These are phyloP conservation scores for Citrus inodora DNA, from an alignment of 345 rosid species.

Conservation along the genomic window DNA sequence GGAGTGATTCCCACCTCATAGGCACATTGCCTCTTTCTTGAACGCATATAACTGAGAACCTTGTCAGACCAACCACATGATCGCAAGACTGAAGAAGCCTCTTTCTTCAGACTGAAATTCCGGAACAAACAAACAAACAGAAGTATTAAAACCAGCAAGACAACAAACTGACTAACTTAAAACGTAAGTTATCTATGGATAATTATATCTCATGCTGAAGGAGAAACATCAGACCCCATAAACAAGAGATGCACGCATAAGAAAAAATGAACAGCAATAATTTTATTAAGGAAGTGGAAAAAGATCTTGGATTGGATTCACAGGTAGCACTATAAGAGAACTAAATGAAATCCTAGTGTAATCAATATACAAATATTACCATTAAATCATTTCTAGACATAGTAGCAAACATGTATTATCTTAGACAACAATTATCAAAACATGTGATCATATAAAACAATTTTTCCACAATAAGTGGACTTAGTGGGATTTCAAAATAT, in stretches of 20 bases:
- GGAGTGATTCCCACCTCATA: constrained; percentile 33
- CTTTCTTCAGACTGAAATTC: constrained; percentile 54
- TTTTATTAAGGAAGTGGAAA: not conserved
- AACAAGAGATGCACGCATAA: not conserved
- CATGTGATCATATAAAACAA: not conserved
- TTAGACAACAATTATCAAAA: not conserved
- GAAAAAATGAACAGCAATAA: not conserved
- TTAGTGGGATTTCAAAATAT: not conserved
- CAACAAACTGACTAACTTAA: not conserved
- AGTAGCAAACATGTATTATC: not conserved
- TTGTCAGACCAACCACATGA: constrained; percentile 72
- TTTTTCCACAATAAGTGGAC: not conserved
- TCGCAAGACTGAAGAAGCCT: constrained; percentile 55
- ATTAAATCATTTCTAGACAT: not conserved
- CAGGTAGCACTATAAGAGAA: not conserved
- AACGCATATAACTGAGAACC: constrained; percentile 54
- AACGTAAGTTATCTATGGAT: not conserved
- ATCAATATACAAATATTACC: not conserved
- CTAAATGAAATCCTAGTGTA: not conserved
- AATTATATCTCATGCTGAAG: no score
- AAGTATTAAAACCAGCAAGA: not conserved
- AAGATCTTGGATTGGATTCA: not conserved
- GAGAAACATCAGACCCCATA: not conserved
- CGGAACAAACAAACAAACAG: not conserved
- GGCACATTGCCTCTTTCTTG: constrained; percentile 49